Base-by-base conservation (phyloP, 2,329 filamentous ascomycete species). In the Didymella arachidicola region DNA sequence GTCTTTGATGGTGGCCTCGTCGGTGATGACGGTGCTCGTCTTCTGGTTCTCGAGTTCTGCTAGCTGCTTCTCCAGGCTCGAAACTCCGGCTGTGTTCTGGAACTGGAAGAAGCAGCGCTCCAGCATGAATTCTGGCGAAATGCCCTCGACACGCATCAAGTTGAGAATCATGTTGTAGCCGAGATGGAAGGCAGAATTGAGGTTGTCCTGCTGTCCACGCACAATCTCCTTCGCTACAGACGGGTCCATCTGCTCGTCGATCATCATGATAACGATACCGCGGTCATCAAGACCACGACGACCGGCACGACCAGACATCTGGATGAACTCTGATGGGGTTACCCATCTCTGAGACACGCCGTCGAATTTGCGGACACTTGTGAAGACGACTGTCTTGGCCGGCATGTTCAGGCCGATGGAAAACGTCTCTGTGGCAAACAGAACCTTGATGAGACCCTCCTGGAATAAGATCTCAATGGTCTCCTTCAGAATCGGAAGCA, bases 151-250 rank as follows among this genome's bases (percentile, higher is more conserved):
- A 78, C 95, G 87, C 77, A 98, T 89, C 61, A 99, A 80, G 73
- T 99, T 99, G 57, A 99, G 83, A 72, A 99, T 92, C 95, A 99
- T 99, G 81, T 99, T 99, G 83, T 99, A 99, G 30, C 95, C 93
- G 16, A 99, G 85, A 75, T 99, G 92, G 79, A 99, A 99, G 1
- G 95, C 95, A 3, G 95, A 98, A 79, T 98, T 98, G 29, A 99
- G 87, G 67, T 93, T 93, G 77, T 99, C 96, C 77, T 99, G 95
- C 73, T 97, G 91, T 66, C 95, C 95, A 52, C 95, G 92, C 12
- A 99, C 95, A 68, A 99, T 97, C 64, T 91, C 89, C 79, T 96
- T 96, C 41, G 95, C 94, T n/a, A 90, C 88, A 2, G 92, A 88
- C 1, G 95, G 95, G 72, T 99, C 95, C 81, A 99, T 94, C 80